These are phyloP conservation scores for Xylaria castorea DNA, from an alignment of 495 filamentous ascomycete species.

Conservation along the genomic window DNA sequence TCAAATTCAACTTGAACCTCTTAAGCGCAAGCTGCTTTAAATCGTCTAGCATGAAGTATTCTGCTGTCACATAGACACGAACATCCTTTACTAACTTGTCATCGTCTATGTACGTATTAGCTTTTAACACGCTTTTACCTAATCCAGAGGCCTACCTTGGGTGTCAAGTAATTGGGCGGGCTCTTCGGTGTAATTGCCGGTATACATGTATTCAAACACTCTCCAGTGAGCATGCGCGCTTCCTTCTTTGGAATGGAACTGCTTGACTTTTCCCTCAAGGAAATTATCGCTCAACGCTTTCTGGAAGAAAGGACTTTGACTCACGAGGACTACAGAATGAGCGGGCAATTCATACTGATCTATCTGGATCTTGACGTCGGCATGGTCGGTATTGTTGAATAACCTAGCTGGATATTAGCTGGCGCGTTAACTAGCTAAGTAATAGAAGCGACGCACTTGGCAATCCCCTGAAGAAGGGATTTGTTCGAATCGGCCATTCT, in stretches of 20 bases:
- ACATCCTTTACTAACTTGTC: not conserved
- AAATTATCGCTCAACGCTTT: slow-evolving; percentile 8
- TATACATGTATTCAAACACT: slow-evolving; percentile 28
- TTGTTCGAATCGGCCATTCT: not conserved
- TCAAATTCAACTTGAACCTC: not conserved
- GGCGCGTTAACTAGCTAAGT: not conserved
- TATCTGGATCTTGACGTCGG: slow-evolving; percentile 18
- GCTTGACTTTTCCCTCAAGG: slow-evolving; percentile 10
- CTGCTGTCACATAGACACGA: not conserved
- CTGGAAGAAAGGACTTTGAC: slow-evolving; percentile 18
- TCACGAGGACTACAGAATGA: slow-evolving; percentile 16
- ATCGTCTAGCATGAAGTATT: slow-evolving; percentile 11
- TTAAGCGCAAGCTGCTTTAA: not conserved
- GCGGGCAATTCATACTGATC: slow-evolving; percentile 10
- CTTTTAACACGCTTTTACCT: not conserved
- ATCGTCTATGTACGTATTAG: slow-evolving; percentile 3
- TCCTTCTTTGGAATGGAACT: slow-evolving; percentile 20
- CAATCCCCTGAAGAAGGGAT: not conserved
- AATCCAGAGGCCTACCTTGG: not conserved
- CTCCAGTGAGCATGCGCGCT: slow-evolving; percentile 22
- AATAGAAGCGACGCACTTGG: not conserved
- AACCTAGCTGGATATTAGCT: not conserved
- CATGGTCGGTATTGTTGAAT: slow-evolving; percentile 20
- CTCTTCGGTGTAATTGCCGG: slow-evolving; percentile 12
- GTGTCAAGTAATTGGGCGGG: not conserved